Evolutionary conservation across 768 basidiomycete species (phyloP).

Genomic region (Kwoniella mangroviensis): DNA sequence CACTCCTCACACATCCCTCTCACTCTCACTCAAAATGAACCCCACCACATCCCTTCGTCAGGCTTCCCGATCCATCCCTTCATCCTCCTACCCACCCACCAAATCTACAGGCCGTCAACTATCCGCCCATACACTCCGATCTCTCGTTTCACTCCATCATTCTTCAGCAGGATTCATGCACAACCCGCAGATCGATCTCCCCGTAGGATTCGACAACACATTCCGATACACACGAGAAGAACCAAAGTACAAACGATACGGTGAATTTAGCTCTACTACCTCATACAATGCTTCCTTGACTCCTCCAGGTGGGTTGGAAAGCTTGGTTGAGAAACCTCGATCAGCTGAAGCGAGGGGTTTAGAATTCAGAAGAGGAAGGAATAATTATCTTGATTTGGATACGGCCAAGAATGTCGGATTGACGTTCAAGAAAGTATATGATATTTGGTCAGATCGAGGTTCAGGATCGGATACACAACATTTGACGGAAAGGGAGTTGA

Average conservation of each 20-base stretch:
- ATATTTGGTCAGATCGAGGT: constrained; percentile 19
- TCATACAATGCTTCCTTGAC: constrained; percentile 11
- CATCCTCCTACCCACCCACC: constrained; percentile 22
- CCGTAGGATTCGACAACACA: constrained; percentile 36
- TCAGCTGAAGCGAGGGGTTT: constrained; percentile 10
- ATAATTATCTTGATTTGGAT: not conserved
- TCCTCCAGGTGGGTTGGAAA: constrained; percentile 27
- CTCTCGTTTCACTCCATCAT: constrained; percentile 52
- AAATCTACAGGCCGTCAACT: constrained; percentile 29
- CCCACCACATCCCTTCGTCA: constrained; percentile 16
- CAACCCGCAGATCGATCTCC: constrained; percentile 23
- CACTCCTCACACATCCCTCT: not conserved
- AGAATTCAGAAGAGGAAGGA: not conserved
- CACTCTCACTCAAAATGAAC: constrained; percentile 16
- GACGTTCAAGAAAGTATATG: constrained; percentile 20
- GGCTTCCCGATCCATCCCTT: not conserved
- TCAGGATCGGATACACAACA: not conserved
- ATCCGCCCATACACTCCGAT: constrained; percentile 33
- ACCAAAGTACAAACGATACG: constrained; percentile 23
- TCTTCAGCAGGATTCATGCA: constrained; percentile 48
- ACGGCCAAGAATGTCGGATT: not conserved
- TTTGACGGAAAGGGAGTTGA: constrained; percentile 39
- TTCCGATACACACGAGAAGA: constrained; percentile 27
- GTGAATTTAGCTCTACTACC: not conserved
- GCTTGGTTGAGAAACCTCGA: constrained; percentile 9